These are phyloP conservation scores for Leucaena leucocephala DNA, from an alignment of 306 rosid species.

Conservation along the genomic window DNA sequence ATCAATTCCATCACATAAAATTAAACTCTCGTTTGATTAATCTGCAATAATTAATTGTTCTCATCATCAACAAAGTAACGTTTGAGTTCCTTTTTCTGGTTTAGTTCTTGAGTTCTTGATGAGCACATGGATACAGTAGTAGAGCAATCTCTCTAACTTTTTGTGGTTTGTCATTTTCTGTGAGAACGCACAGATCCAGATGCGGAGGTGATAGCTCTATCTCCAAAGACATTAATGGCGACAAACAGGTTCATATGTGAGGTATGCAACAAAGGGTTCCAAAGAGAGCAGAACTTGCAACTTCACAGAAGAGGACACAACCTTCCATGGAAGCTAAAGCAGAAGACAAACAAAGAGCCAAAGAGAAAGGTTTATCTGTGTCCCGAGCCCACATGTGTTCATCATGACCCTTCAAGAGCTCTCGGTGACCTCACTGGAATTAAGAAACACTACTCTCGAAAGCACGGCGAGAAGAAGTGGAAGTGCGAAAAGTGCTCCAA, in stretches of 20 bases:
- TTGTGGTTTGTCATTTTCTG: conserved; percentile 14
- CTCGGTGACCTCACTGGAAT: conserved; percentile 95
- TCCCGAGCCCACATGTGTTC: conserved; percentile 94
- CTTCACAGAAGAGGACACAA: conserved; percentile 99
- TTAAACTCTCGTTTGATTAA: too few relatives aligned
- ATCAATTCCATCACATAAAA: neutral
- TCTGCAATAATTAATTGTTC: neutral
- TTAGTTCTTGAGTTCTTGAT: neutral
- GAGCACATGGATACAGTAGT: conserved; percentile 11
- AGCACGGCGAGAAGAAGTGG: conserved; percentile 99
- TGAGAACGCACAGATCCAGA: conserved; percentile 65
- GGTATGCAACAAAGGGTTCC: conserved; percentile 97
- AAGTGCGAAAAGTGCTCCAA: conserved; percentile 92
- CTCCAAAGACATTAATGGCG: conserved; percentile 97
- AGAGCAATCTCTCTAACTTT: conserved; percentile 14
- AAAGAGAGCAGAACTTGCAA: conserved; percentile 94
- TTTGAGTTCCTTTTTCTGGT: neutral
- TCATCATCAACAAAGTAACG: neutral
- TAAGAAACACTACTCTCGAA: conserved; percentile 84
- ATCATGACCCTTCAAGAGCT: conserved; percentile 91
- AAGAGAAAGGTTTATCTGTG: conserved; percentile 87
- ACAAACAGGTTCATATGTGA: conserved; percentile 97
- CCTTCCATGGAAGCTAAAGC: conserved; percentile 96
- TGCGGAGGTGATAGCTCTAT: conserved; percentile 89
- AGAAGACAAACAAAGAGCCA: conserved; percentile 80